Base-by-base conservation (phyloP, 306 rosid species). In the Hippophae rhamnoides region DNA sequence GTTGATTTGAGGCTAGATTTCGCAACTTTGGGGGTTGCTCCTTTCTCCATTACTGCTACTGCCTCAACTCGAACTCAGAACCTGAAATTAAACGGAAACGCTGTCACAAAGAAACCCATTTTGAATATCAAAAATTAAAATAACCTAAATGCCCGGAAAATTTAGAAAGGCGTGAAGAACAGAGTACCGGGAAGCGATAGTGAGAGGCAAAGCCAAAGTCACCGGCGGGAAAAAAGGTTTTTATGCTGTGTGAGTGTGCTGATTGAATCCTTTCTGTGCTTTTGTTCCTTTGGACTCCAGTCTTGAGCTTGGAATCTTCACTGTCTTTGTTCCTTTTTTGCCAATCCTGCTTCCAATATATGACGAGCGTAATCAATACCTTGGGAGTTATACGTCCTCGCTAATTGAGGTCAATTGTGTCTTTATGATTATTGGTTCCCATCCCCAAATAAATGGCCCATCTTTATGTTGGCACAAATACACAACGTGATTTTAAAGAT, bases 31-130 rank as follows among this genome's bases (percentile, higher is more conserved):
- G 47, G 45, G 46, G 54, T 65, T 56, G 62, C 26, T 42, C 84
- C 87, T 76, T 86, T 89, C 50, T 84, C 95, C 60, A 83, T 67
- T 88, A 85, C 83, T 51, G 13, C 61, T 3, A 56, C 68, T 60
- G 47, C 31, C 41, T 61, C 63, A 66, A 75, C 72, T 76, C 76
- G 55, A 71, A 54, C 59, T 23, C 63, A 65, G 38, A 11, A 43
- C 64, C 57, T 23, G 61, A 59, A 45, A 3, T 65, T 12, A 56
- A 57, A 71, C 65, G 25, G 8, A 6, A 8, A 10, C 38, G 38
- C 38, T 23, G 18, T 23, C 43, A 9, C 14, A 7, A 31, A 31
- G 12, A 41, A 52, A 8, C 67, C 57, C 38, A 8, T 46, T 61
- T 58, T 10, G 8, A 43, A 10, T 44, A 50, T 42, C 11, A 10